phyloP scores from a whole-genome alignment of 192 early-diverging fungal species.

The Podochytrium sp. region DNA sequence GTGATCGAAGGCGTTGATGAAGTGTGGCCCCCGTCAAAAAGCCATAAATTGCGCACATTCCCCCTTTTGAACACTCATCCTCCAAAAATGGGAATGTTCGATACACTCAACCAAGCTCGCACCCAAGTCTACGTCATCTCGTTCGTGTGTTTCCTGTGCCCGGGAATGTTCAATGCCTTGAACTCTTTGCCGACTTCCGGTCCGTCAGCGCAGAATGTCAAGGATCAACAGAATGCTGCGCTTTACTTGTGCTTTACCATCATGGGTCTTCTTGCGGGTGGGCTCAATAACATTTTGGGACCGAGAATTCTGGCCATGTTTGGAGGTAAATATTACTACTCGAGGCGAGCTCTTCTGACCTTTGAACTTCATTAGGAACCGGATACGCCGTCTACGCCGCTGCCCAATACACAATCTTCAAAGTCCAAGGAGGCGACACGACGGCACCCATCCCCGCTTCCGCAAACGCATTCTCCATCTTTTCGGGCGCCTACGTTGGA shows the following conservation, averaged over 20 bases:
- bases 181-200: too few relatives aligned
- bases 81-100: not conserved
- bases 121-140: conserved; percentile 70
- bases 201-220: conserved; percentile 65
- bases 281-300: too few relatives aligned
- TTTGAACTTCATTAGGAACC: conserved; percentile 64
- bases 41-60: too few relatives aligned
- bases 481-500: too few relatives aligned
- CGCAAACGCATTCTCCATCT: too few relatives aligned
- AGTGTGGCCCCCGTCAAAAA: too few relatives aligned
- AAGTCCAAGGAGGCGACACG: conserved; percentile 56
- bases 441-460: conserved; percentile 52
- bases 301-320: conserved; percentile 74
- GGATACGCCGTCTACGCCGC: conserved; percentile 76
- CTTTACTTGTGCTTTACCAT: too few relatives aligned
- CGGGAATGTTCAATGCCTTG: too few relatives aligned
- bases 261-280: too few relatives aligned
- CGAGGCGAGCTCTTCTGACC: conserved; percentile 78
- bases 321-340: conserved; percentile 71
- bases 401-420: conserved; percentile 69
- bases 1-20: too few relatives aligned
- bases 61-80: not conserved
- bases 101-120: conserved; percentile 38
- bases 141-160: too few relatives aligned
- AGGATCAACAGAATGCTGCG: too few relatives aligned